A percentile compares a stretch with the other conserved stretches of the same genome.
Conservation (phyloP, 345 rosid species). For the Melaleuca alternifolia region DNA sequence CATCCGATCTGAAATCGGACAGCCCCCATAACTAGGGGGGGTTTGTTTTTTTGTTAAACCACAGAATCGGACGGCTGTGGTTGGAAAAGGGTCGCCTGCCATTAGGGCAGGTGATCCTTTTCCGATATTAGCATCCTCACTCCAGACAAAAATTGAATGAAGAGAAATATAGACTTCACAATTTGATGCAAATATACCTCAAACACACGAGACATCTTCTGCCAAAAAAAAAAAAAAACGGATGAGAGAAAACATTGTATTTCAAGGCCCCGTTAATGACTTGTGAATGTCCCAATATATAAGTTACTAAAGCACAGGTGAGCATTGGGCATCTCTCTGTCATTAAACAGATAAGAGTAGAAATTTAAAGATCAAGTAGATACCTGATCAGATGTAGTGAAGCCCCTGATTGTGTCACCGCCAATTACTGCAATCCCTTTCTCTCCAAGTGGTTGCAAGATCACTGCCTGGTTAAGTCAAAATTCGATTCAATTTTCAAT, state of each 20-base stretch:
- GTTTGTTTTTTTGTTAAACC: no score
- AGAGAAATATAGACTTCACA: not conserved
- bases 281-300: not conserved
- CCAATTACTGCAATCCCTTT: constrained; percentile 68
- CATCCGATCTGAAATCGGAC: no score
- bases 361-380: not conserved
- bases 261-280: not conserved
- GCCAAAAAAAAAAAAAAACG: not conserved
- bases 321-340: not conserved
- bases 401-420: constrained; percentile 86
- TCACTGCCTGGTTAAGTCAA: constrained; percentile 55
- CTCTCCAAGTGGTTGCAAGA: constrained; percentile 88
- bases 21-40: no score
- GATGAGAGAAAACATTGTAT: not conserved
- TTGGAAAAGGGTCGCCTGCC: no score
- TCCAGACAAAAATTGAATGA: not conserved
- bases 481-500: not conserved
- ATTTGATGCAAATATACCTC: not conserved
- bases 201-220: not conserved
- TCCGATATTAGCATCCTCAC: not conserved
- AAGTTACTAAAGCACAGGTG: not conserved
- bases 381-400: constrained; percentile 88
- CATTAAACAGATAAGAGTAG: not conserved
- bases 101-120: no score
- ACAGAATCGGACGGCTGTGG: no score